Evolutionary conservation across 2,329 filamentous ascomycete species (phyloP), one percentile per base, ranked within the genome.

Genomic region (Arthrocladium fulminans): DNA sequence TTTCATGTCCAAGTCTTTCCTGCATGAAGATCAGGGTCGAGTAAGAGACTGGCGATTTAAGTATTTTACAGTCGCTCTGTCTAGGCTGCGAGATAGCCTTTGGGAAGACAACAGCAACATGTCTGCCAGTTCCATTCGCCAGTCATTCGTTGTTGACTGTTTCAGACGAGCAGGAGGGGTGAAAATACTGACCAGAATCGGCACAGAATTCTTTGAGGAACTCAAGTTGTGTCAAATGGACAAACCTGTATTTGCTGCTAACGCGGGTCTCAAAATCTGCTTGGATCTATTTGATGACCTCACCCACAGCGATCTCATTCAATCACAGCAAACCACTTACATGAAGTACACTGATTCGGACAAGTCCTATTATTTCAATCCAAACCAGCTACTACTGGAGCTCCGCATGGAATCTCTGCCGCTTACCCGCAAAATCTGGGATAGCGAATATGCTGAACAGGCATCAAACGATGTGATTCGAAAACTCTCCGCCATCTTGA

Each of bases 131-230:
- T 43, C 52, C 9, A 51, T 52, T 32, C 49, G 45, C 17, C 63
- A 82, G 52, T 84, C 88, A 37, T 76, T 92, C 23, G 82, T 97
- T 29, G 73, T 98, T 20, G 76, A 89, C 48, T 85, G 88, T 1
- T 96, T 98, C 70, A 90, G 89, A 64, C 82, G 87, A 51, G 77
- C 81, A 41, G 81, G 80, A 32, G 90, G 92, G 0, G 74, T 98
- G 50, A 75, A 81, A 7, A 74, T 80, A 3, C 69, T 97, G 51
- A 88, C 86, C 57, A 70, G 75, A 0, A 81, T 94, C 61, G 74
- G 94, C 8, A 71, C 79, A 34, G 73, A 77, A 15, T 92, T 94
- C 58, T 74, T 79, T 45, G 67, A 74, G 6, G 77, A 82, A 51
- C 73, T 79, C 24, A 71, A 73, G 51, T 62, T 64, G 3, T 66